Base-by-base conservation (phyloP, 768 basidiomycete species). In the Pulveroboletus ravenelii region DNA sequence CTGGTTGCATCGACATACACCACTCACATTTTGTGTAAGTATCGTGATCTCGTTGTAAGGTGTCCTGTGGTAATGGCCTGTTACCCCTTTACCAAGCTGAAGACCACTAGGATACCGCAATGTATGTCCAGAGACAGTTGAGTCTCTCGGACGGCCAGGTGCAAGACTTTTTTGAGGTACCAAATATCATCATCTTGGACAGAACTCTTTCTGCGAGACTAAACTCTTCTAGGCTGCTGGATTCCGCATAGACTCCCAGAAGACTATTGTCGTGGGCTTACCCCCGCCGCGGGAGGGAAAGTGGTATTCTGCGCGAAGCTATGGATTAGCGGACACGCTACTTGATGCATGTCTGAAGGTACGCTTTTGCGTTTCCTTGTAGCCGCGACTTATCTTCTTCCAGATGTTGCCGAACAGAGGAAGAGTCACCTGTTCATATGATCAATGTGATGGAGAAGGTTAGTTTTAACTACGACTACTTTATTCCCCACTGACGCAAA, bases 121-220 rank as follows among this genome's bases (percentile, higher is more conserved):
- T 67, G 29, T 78, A 78, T 46, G 57, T 76, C 2, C 72, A 75
- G 51, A 65, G 68, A 27, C 77, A 79, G 50, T 53, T 73, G 18
- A 57, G 58, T 39, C 64, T 78, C 4, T 63, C 69, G 10, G 71
- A 77, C 17, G 56, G 45, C 3, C 67, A 72, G 49, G 59, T 71
- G 6, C 77, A 78, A 52, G 76, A 78, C 53, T 77, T 77, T 49
- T 67, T 78, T 6, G 76, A 72, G 62, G 77, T 75, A 50, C 5
- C 56, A 14, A 17, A 40, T 30, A 39, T 47, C 23, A 39, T 47
- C 23, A 17, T 10, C 23, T 6, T 14, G 10, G 5, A 25, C 23
- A 25, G 35, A 10, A 20, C 9, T 6, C 8, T 29, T n/a, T 2
- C 29, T 42, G 20, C 29, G 5, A 42, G 39, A 47, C 41, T 45